A percentile compares a stretch with the other conserved stretches of the same genome.
These are phyloP conservation scores for Mixia osmundae DNA, from an alignment of 1,284 basidiomycete species.

Conservation along the genomic window DNA sequence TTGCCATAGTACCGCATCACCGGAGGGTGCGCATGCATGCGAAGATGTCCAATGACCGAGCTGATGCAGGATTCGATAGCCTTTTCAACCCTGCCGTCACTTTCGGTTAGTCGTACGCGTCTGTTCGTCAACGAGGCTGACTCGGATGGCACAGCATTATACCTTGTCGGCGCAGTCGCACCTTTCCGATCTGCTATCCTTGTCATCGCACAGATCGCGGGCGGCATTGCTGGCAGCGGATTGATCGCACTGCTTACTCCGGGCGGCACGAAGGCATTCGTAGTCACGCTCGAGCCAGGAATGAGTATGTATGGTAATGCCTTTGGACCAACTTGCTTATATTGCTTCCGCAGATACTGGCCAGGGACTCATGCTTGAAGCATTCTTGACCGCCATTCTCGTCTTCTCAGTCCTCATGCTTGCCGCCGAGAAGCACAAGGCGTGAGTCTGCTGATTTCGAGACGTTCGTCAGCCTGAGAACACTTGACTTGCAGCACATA, in stretches of 20 bases:
- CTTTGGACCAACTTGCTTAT: no score
- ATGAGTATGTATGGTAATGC: no score
- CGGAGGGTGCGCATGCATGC: slow-evolving; percentile 25
- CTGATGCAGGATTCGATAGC: not conserved
- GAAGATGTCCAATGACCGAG: not conserved
- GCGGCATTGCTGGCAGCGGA: slow-evolving; percentile 27
- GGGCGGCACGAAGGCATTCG: slow-evolving; percentile 20
- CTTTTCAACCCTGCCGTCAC: slow-evolving; percentile 7
- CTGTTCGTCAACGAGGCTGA: not conserved
- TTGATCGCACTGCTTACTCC: slow-evolving; percentile 24
- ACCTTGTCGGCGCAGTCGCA: slow-evolving; percentile 25
- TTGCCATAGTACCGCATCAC: slow-evolving; percentile 33
- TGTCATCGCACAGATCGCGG: slow-evolving; percentile 23
- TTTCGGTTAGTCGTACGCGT: not conserved
- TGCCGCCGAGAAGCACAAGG: slow-evolving; percentile 28
- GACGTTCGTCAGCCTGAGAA: slow-evolving; percentile 1
- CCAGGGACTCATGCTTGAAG: slow-evolving; percentile 22
- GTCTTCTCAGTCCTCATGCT: slow-evolving; percentile 24
- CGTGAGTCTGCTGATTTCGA: slow-evolving; percentile 6
- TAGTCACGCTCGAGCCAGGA: slow-evolving; percentile 22
- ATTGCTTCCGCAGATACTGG: no score
- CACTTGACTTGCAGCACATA: slow-evolving; percentile 20
- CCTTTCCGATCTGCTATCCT: slow-evolving; percentile 23
- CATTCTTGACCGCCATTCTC: slow-evolving; percentile 27
- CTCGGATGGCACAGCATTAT: slow-evolving; percentile 26